Evolutionary conservation across 2,329 filamentous ascomycete genomes (phyloP), one percentile per base, ranked within the genome.

Genomic region (Aureobasidium subglaciale): DNA sequence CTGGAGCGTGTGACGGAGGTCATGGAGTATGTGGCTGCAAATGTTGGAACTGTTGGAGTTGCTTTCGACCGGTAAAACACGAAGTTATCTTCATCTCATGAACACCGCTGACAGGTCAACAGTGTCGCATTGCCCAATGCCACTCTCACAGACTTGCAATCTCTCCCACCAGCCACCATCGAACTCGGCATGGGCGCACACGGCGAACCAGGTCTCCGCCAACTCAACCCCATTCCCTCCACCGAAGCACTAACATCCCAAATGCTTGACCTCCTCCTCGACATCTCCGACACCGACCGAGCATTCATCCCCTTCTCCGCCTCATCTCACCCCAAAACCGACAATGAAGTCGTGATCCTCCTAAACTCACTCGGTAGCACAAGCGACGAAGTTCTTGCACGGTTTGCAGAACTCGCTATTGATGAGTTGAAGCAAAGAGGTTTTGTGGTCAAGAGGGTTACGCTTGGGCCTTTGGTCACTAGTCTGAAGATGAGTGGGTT

Each of bases 151-250:
- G 81, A 83, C 61, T 81, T 82, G 61, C 81, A 84, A 60, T 73
- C 69, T 15, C 72, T 84, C 2, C 70, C 68, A 9, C 65, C 69
- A 1, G 67, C 81, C 55, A 80, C 81, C 56, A 67, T 85, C 32
- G 83, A 84, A 65, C 72, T 86, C n/a, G 83, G 84, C 3, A 85
- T 83, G 20, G 83, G 84, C 0, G 82, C 82, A 13, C 84, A 87
- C 65, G 85, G 85, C 63, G 83, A 87, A 66, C 83, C 83, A 0
- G 83, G 71, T 0, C 78, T 82, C 63, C 74, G 72, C 63, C 81
- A 80, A 65, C 65, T 84, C 16, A 78, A 77, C 0, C 82, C 68
- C 1, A 61, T 70, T n/a, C 68, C 68, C 1, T 59, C 63, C 2
- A 64, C 67, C 1, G 64, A 67, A 27, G 63, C 59, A 18, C 62